These are phyloP conservation scores for Diaporthe sp. DNA, from an alignment of 2,329 filamentous ascomycete species.

Conservation along the genomic window DNA sequence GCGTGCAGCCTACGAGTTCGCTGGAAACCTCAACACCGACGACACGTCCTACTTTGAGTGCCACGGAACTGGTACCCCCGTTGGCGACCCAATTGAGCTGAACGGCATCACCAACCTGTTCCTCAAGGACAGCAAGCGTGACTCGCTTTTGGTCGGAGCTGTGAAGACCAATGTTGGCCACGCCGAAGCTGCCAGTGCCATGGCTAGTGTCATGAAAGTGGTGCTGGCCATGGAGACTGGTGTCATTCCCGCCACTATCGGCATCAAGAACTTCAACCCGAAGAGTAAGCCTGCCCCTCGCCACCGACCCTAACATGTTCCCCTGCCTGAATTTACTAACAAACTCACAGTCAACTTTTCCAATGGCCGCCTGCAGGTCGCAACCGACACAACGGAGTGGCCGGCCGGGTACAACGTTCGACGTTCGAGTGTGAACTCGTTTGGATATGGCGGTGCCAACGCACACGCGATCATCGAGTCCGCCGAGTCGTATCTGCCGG, in stretches of 20 bases:
- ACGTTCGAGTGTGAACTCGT: slow-evolving; percentile 43
- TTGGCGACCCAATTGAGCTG: slow-evolving; percentile 27
- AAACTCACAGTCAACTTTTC: slow-evolving; percentile 41
- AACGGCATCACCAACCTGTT: not conserved
- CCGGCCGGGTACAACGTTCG: slow-evolving; percentile 45
- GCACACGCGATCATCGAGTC: not conserved
- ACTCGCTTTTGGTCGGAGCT: slow-evolving; percentile 48
- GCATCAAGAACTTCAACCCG: slow-evolving; percentile 40
- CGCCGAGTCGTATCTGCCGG: not conserved
- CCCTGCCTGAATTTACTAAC: not conserved
- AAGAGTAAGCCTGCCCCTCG: not conserved
- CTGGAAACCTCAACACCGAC: slow-evolving; percentile 44
- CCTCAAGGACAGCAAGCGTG: slow-evolving; percentile 1
- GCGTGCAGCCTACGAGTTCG: slow-evolving; percentile 48
- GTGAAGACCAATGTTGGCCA: slow-evolving; percentile 50
- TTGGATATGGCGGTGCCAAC: slow-evolving; percentile 41
- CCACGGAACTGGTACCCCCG: slow-evolving; percentile 20
- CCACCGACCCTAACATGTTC: not conserved
- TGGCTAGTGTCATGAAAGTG: slow-evolving; percentile 24
- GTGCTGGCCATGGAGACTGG: not conserved
- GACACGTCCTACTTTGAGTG: slow-evolving; percentile 23
- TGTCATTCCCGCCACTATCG: slow-evolving; percentile 46
- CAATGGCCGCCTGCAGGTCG: slow-evolving; percentile 1
- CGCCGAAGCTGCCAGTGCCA: slow-evolving; percentile 15
- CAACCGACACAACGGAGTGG: not conserved